A percentile compares a stretch with the other conserved stretches of the same genome.
These are phyloP conservation scores for Arthrinium puccinioides DNA, from an alignment of 2,329 filamentous ascomycete species.

Conservation along the genomic window DNA sequence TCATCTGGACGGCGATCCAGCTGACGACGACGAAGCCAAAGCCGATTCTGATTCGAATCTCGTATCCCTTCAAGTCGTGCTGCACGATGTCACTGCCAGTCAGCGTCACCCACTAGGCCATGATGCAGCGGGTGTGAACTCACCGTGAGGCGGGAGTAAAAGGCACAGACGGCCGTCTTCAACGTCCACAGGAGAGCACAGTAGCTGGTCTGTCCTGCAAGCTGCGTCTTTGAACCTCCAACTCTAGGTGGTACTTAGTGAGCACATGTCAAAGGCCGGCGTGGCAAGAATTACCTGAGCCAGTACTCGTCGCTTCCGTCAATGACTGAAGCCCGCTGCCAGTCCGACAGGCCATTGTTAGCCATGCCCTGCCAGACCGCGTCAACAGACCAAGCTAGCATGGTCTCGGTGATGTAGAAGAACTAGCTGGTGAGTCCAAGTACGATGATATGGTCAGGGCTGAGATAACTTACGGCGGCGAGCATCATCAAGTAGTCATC, in stretches of 20 bases:
- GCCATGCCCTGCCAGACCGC: slow-evolving; percentile 4
- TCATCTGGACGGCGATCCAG: slow-evolving; percentile 6
- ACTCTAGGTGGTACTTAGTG: not conserved
- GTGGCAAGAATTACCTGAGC: not conserved
- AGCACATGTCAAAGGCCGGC: not conserved
- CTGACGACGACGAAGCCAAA: slow-evolving; percentile 5
- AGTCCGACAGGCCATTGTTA: slow-evolving; percentile 3
- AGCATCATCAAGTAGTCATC: slow-evolving; percentile 3
- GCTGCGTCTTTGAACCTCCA: slow-evolving; percentile 9
- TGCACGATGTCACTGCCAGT: no score
- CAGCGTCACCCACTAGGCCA: no score
- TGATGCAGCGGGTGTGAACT: not conserved
- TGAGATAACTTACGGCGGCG: slow-evolving; percentile 1
- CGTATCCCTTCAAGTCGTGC: slow-evolving; percentile 3
- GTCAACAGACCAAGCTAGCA: slow-evolving; percentile 9
- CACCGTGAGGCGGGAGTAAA: slow-evolving; percentile 8
- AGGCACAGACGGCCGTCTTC: slow-evolving; percentile 7
- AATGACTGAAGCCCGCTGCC: slow-evolving; percentile 2
- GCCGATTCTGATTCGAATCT: slow-evolving; percentile 4
- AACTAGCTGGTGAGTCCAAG: not conserved
- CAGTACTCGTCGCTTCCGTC: slow-evolving; percentile 1
- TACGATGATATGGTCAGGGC: not conserved
- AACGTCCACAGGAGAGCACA: slow-evolving; percentile 8
- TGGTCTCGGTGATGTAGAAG: not conserved
- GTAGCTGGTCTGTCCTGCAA: slow-evolving; percentile 6